Evolutionary conservation across 2,329 filamentous ascomycete species (phyloP).

Genomic region (Rhynchosporium secalis): DNA sequence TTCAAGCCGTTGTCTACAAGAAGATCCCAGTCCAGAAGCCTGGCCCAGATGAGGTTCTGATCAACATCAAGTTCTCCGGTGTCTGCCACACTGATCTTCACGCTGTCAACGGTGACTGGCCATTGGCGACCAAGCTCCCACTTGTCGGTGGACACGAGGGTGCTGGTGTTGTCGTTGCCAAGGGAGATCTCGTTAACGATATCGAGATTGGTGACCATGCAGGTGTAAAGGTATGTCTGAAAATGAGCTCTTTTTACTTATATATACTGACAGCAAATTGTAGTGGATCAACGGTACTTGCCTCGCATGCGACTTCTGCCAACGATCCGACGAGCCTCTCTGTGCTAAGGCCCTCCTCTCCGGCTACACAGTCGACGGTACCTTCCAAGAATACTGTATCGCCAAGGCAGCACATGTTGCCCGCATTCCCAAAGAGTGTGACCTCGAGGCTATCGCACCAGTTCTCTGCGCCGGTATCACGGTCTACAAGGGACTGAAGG

Average conservation of each 20-base stretch:
- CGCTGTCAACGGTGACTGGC: conserved; percentile 89
- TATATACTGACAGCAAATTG: conserved; percentile 20
- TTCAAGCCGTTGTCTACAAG: conserved; percentile 66
- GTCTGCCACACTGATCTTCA: conserved; percentile 88
- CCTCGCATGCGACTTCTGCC: conserved; percentile 80
- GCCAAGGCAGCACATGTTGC: conserved; percentile 85
- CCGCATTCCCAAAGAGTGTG: conserved; percentile 73
- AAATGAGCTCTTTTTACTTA: neutral
- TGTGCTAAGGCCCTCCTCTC: conserved; percentile 75
- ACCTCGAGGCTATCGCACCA: conserved; percentile 75
- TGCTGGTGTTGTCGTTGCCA: conserved; percentile 79
- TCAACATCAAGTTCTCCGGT: conserved; percentile 88
- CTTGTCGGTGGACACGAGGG: conserved; percentile 81
- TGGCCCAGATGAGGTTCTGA: conserved; percentile 83
- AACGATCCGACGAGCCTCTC: conserved; percentile 76
- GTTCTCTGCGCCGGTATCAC: conserved; percentile 85
- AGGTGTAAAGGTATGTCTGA: conserved; percentile 64
- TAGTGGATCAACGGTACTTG: conserved; percentile 87
- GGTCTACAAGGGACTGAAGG: conserved; percentile 89
- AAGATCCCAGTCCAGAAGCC: conserved; percentile 80
- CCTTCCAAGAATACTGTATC: conserved; percentile 90
- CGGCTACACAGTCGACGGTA: conserved; percentile 89
- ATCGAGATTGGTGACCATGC: conserved; percentile 80
- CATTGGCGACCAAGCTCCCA: conserved; percentile 76
- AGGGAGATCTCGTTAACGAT: conserved; percentile 74